Evolutionary conservation across 192 early-diverging fungal genomes (phyloP).

Genomic region (Linnemannia exigua): DNA sequence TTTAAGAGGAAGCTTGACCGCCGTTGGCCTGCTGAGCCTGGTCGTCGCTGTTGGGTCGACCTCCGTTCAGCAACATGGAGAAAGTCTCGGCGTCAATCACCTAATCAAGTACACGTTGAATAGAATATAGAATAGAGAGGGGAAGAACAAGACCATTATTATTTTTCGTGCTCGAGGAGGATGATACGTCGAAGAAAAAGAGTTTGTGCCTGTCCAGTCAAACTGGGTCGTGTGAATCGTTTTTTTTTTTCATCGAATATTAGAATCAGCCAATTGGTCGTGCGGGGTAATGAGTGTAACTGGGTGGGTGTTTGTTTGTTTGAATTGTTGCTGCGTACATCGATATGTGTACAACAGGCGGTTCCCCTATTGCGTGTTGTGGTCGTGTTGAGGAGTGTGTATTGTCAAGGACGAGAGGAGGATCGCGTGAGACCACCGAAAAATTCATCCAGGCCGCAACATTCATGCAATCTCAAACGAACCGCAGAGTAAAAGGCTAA

Average conservation of each 20-base stretch:
- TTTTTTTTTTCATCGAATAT: not conserved
- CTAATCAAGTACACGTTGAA: conserved; percentile 19
- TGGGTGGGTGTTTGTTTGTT: not conserved
- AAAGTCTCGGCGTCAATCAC: conserved; percentile 50
- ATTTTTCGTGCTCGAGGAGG: not conserved
- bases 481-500: too few relatives aligned
- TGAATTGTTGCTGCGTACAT: not conserved
- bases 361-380: not conserved
- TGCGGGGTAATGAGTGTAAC: not conserved
- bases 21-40: not conserved
- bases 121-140: not conserved
- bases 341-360: not conserved
- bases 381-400: not conserved
- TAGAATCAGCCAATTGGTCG: not conserved
- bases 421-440: conserved; percentile 32
- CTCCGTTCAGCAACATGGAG: conserved; percentile 25
- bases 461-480: conserved; percentile 2
- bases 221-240: not conserved
- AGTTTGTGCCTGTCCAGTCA: not conserved
- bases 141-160: not conserved
- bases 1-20: conserved; percentile 1
- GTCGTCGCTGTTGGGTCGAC: conserved; percentile 13
- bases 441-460: not conserved
- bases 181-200: not conserved
- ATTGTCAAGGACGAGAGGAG: not conserved